Percentiles rank a stretch among this genome's conserved stretches.
These are phyloP conservation scores for Venustampulla echinocandica DNA, from an alignment of 495 filamentous ascomycete species.

Conservation along the genomic window DNA sequence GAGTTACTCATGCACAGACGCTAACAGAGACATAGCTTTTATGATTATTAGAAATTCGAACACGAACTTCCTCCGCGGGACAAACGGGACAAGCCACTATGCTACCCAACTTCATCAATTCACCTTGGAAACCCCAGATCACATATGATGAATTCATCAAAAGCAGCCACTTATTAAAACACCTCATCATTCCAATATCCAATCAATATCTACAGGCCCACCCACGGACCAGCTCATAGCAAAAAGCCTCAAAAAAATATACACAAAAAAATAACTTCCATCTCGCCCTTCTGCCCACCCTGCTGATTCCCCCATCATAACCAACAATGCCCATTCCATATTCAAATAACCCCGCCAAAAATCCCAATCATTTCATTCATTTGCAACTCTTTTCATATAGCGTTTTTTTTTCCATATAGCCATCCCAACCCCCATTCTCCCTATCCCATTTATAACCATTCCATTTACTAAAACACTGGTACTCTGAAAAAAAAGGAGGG, in stretches of 20 bases:
- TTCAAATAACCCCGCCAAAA: too few species aligned
- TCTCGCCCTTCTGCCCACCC: too few species aligned
- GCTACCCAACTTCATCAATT: too few species aligned
- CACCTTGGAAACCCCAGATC: too few species aligned
- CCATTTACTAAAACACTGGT: slow-evolving; percentile 16
- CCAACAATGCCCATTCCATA: background rate
- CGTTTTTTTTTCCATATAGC: background rate
- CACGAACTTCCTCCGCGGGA: too few species aligned
- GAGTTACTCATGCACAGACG: background rate
- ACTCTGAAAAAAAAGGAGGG: slow-evolving; percentile 11
- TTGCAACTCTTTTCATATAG: background rate
- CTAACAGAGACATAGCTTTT: slow-evolving; percentile 18
- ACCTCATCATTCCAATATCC: background rate
- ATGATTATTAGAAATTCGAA: slow-evolving; percentile 25
- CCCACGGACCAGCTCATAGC: slow-evolving; percentile 13
- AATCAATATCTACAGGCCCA: slow-evolving; percentile 17
- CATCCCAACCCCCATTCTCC: background rate
- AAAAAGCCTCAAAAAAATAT: slow-evolving; percentile 16
- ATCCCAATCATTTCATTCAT: background rate
- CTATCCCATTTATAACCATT: slow-evolving; percentile 1
- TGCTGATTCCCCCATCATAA: background rate
- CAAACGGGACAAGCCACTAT: too few species aligned
- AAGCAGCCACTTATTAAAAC: background rate
- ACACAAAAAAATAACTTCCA: slow-evolving; percentile 4
- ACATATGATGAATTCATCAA: background rate